phyloP scores from a whole-genome alignment of 2,329 filamentous ascomycete species.

The Bipolaris bicolor region DNA sequence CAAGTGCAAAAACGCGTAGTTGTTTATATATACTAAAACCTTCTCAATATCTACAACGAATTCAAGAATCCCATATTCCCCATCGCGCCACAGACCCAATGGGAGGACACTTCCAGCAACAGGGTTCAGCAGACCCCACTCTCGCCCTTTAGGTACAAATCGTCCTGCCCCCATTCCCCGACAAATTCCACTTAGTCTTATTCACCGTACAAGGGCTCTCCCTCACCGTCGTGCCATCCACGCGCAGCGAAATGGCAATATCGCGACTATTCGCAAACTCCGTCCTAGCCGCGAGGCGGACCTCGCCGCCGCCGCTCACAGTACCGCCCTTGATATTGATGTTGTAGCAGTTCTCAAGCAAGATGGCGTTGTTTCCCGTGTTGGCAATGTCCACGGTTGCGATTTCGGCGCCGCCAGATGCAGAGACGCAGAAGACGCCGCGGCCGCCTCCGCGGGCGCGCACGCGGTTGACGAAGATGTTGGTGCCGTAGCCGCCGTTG shows the following conservation, averaged over 20 bases:
- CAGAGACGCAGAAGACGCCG: constrained; percentile 64
- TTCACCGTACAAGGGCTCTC: constrained; percentile 64
- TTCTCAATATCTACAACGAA: no score
- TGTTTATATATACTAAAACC: no score
- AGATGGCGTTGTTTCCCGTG: constrained; percentile 63
- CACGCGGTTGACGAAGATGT: constrained; percentile 61
- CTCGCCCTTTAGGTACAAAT: no score
- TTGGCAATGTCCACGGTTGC: constrained; percentile 56
- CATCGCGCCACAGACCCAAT: no score
- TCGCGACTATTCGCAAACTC: constrained; percentile 63
- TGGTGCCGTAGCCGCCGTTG: constrained; percentile 59
- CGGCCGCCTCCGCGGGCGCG: constrained; percentile 63
- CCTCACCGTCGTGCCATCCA: constrained; percentile 59
- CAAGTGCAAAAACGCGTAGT: no score
- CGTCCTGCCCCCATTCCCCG: constrained; percentile 54
- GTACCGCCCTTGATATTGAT: constrained; percentile 58
- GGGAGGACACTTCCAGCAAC: no score
- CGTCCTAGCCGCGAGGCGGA: constrained; percentile 58
- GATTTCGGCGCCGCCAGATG: constrained; percentile 62
- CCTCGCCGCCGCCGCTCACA: constrained; percentile 62
- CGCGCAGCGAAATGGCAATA: constrained; percentile 57
- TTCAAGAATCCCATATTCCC: no score
- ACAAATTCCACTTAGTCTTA: constrained; percentile 56
- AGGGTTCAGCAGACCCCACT: no score
- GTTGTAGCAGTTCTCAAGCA: constrained; percentile 67